A percentile compares a stretch with the other conserved stretches of the same genome.
Conservation (phyloP, 2,329 filamentous ascomycete species). For the Aspergillus fructus region DNA sequence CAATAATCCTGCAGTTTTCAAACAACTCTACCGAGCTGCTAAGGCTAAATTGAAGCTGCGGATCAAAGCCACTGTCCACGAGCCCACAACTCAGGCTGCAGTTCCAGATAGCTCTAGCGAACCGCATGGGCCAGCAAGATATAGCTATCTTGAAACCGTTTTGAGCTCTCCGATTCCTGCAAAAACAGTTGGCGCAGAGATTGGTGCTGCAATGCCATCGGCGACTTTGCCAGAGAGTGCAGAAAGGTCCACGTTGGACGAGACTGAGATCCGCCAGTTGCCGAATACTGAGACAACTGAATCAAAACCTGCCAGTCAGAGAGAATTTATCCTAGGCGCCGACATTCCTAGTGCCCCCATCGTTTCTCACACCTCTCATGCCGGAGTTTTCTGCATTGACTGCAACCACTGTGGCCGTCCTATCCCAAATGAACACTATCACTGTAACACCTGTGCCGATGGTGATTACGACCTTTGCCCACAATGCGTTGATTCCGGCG, state of each 20-base stretch:
- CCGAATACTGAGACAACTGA: neutral
- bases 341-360: conserved; percentile 32
- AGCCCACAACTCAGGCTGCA: conserved; percentile 17
- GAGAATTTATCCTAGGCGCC: conserved; percentile 28
- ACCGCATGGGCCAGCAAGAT: conserved; percentile 25
- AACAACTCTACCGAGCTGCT: conserved; percentile 92
- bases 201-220: conserved; percentile 10
- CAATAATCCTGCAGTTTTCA: conserved; percentile 80
- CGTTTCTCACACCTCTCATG: conserved; percentile 34
- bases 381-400: conserved; percentile 73
- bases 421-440: conserved; percentile 82
- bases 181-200: conserved; percentile 14
- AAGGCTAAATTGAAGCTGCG: conserved; percentile 98
- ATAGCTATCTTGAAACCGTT: conserved; percentile 46
- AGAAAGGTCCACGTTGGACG: conserved; percentile 7
- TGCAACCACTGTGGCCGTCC: conserved; percentile 85
- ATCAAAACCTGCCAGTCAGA: conserved; percentile 20
- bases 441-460: conserved; percentile 89
- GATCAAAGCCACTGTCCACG: conserved; percentile 64
- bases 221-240: conserved; percentile 9
- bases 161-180: conserved; percentile 31
- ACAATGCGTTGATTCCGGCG: conserved; percentile 70
- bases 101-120: conserved; percentile 14
- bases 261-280: conserved; percentile 11
- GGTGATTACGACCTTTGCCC: conserved; percentile 94